Evolutionary conservation across 106 monocot genomes (phyloP).

Genomic region (Amphibolis antarctica): DNA sequence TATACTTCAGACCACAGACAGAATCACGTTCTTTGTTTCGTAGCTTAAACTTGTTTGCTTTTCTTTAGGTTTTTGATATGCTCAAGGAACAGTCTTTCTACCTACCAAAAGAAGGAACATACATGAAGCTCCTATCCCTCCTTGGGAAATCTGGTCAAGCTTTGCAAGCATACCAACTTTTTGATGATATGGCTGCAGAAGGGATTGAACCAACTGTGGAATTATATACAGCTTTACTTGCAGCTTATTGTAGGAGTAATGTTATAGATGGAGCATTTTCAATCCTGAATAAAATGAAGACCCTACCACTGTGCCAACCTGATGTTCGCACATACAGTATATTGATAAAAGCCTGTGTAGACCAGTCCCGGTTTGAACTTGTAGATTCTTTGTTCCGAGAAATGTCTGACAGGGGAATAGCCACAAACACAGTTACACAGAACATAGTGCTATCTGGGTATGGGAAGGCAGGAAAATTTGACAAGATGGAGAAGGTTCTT

Average conservation of each 20-base stretch:
- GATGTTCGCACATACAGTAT: slow-evolving; percentile 77
- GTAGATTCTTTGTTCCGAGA: slow-evolving; percentile 60
- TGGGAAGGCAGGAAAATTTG: slow-evolving; percentile 59
- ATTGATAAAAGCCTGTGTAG: slow-evolving; percentile 66
- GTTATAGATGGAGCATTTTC: slow-evolving; percentile 58
- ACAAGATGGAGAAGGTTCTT: slow-evolving; percentile 75
- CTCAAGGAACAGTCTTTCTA: slow-evolving; percentile 75
- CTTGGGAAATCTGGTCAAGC: slow-evolving; percentile 78
- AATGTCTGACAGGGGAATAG: slow-evolving; percentile 53
- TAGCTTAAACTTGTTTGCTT: too few relatives aligned
- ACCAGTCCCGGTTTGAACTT: slow-evolving; percentile 47
- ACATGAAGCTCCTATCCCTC: slow-evolving; percentile 74
- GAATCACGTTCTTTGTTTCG: too few relatives aligned
- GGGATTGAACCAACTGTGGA: slow-evolving; percentile 52
- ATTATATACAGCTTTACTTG: slow-evolving; percentile 70
- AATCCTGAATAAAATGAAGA: slow-evolving; percentile 61
- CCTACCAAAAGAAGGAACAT: slow-evolving; percentile 79
- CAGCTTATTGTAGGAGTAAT: slow-evolving; percentile 53
- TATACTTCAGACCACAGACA: too few relatives aligned
- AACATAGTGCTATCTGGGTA: slow-evolving; percentile 70
- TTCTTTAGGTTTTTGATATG: slow-evolving; percentile 59
- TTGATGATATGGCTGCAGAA: slow-evolving; percentile 67
- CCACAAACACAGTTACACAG: slow-evolving; percentile 76
- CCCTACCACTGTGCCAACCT: slow-evolving; percentile 62
- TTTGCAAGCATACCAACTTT: slow-evolving; percentile 39